Conservation (phyloP, 164 flowering plant species). For the Dillenia suffruticosa region DNA sequence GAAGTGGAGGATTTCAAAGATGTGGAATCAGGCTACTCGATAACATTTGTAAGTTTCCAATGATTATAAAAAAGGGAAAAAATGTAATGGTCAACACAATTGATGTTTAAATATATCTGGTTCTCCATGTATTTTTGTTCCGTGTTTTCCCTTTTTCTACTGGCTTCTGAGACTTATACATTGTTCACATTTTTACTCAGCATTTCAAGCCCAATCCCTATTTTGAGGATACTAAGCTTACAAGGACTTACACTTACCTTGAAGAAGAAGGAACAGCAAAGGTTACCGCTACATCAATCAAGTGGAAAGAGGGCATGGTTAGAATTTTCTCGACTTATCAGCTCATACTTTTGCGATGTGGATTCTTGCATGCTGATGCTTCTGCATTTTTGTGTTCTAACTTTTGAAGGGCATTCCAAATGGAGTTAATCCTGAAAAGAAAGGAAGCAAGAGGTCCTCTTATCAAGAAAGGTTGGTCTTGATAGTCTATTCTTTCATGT, state of each 20-base stretch:
- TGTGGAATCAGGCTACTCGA: slow-evolving; percentile 78
- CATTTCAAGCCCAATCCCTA: slow-evolving; percentile 61
- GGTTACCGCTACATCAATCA: slow-evolving; percentile 50
- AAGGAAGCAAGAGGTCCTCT: slow-evolving; percentile 59
- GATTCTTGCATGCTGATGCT: not conserved
- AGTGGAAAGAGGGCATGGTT: slow-evolving; percentile 80
- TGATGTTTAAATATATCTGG: too few relatives aligned
- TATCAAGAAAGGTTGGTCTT: slow-evolving; percentile 46
- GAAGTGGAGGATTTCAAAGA: slow-evolving; percentile 86
- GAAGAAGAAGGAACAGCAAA: slow-evolving; percentile 66
- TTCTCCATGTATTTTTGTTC: too few relatives aligned
- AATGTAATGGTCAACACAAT: too few relatives aligned
- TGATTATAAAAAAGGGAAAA: too few relatives aligned
- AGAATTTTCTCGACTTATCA: slow-evolving; percentile 4
- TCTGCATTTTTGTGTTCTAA: not conserved
- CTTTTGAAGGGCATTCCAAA: slow-evolving; percentile 41
- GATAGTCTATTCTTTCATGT: not conserved
- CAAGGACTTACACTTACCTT: slow-evolving; percentile 49
- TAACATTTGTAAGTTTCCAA: slow-evolving; percentile 66
- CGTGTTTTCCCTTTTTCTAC: not conserved
- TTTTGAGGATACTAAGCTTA: slow-evolving; percentile 60
- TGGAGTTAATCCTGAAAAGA: slow-evolving; percentile 53
- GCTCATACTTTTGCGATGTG: not conserved
- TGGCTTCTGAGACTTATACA: not conserved
- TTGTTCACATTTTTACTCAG: slow-evolving; percentile 23